phyloP scores from a whole-genome alignment of 2,329 filamentous ascomycete species.

The Alternaria conjuncta region DNA sequence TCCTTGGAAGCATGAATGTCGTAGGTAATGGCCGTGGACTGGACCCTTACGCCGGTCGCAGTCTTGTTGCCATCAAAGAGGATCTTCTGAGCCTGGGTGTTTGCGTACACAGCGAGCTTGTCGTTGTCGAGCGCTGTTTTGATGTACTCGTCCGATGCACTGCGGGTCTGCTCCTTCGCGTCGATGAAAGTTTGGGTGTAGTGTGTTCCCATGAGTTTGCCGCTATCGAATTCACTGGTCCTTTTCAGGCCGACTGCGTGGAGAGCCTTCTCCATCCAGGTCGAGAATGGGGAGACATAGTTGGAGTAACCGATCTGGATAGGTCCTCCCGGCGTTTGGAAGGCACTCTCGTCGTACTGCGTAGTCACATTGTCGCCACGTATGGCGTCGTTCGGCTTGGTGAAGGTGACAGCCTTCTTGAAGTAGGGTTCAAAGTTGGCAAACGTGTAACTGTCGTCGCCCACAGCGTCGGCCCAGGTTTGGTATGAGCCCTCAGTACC shows the following conservation, averaged over 20 bases:
- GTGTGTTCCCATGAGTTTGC: constrained; percentile 17
- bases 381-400: constrained; percentile 20
- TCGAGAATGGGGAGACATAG: constrained; percentile 20
- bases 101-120: constrained; percentile 33
- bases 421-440: constrained; percentile 14
- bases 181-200: constrained; percentile 34
- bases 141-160: constrained; percentile 13
- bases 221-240: constrained; percentile 19
- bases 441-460: background rate
- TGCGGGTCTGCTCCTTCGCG: constrained; percentile 9
- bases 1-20: constrained; percentile 36
- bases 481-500: background rate
- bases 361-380: constrained; percentile 14
- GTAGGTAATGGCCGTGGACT: constrained; percentile 50
- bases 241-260: constrained; percentile 16
- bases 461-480: background rate
- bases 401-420: constrained; percentile 35
- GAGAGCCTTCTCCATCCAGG: constrained; percentile 20
- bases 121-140: background rate
- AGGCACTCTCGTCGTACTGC: constrained; percentile 10
- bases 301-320: constrained; percentile 26
- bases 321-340: constrained; percentile 7
- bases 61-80: constrained; percentile 35
- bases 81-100: constrained; percentile 43
- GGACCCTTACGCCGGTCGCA: constrained; percentile 38